Evolutionary conservation across 306 rosid genomes (phyloP).

Genomic region (Quercus wislizeni): DNA sequence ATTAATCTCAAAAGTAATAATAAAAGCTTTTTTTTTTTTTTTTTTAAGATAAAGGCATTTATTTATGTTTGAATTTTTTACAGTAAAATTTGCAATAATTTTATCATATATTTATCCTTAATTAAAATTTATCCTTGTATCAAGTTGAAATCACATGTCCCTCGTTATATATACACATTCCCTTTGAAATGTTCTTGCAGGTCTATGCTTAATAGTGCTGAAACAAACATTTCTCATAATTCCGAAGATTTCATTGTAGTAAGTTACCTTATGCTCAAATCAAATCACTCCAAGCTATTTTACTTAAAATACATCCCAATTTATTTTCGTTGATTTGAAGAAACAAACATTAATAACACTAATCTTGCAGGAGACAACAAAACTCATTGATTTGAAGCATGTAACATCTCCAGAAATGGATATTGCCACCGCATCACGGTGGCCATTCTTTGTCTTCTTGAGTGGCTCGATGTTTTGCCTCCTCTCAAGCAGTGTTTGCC

Average conservation of each 20-base stretch:
- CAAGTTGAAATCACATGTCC: neutral
- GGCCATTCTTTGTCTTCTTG: slow-evolving; percentile 94
- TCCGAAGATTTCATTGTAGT: slow-evolving; percentile 43
- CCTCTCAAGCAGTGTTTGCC: slow-evolving; percentile 87
- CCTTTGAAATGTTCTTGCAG: slow-evolving; percentile 29
- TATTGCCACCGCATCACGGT: slow-evolving; percentile 34
- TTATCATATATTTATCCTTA: too few species aligned
- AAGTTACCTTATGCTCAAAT: slow-evolving; percentile 14
- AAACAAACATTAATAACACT: neutral
- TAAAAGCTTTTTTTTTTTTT: too few species aligned
- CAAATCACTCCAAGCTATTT: neutral
- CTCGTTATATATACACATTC: neutral
- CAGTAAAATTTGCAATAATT: too few species aligned
- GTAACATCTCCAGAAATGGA: slow-evolving; percentile 41
- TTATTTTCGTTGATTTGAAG: neutral
- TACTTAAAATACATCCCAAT: neutral
- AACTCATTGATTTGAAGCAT: slow-evolving; percentile 48
- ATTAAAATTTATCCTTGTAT: neutral
- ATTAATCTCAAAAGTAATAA: too few species aligned
- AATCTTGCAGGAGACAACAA: slow-evolving; percentile 53
- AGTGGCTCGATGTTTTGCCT: slow-evolving; percentile 94
- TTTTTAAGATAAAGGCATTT: too few species aligned
- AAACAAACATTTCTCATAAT: slow-evolving; percentile 58
- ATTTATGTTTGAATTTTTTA: neutral
- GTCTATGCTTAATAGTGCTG: slow-evolving; percentile 46